Base-by-base conservation (phyloP, 495 filamentous ascomycete genomes). In the Daldinia decipiens region DNA sequence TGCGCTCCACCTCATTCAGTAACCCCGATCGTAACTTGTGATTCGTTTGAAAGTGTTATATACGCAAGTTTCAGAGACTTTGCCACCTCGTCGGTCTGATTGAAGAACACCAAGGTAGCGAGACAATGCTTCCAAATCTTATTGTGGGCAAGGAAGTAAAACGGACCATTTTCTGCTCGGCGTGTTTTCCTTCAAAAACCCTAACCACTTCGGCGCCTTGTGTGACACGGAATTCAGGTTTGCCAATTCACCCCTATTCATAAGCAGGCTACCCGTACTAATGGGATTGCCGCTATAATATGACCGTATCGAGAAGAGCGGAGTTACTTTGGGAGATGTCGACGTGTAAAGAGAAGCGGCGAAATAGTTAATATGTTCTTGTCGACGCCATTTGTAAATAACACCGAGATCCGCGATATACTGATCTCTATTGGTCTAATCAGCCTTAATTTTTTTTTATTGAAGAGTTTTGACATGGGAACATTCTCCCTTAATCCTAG, bases 391-490 rank as follows among this genome's bases (percentile, higher is more conserved):
- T 15, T 29, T 31, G 43, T 11, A 52, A 40, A 34, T 19, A 31
- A 15, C 13, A 34, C 29, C 38, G 21, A 58, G 57, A 62, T 51
- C 52, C 31, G 15, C 29, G 36, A 27, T 27, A 50, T 19, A 54
- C 47, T 13, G 53, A 61, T 57, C 47, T 39, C 68, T 57, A 63
- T 59, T 61, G 55, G 63, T 38, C 54, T 50, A 60, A 59, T 65
- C 40, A 68, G 60, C 65, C 60, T 72, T 56, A 27, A 55, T 31
- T 62, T 31, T 31, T 62, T 31, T 31, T 51, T 31, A n/a, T 56
- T 60, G 19, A 47, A 47, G 59, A 52, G 47, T 60, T 52, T 52
- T 38, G 39, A 50, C 60, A 59, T 43, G 43, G 55, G 55, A 43
- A 65, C 17, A 15, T 47, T 55, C 32, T 24, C 55, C 26, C 51